These are phyloP conservation scores for Aspergillus sp. DNA, from an alignment of 2,329 filamentous ascomycete species.

Conservation along the genomic window DNA sequence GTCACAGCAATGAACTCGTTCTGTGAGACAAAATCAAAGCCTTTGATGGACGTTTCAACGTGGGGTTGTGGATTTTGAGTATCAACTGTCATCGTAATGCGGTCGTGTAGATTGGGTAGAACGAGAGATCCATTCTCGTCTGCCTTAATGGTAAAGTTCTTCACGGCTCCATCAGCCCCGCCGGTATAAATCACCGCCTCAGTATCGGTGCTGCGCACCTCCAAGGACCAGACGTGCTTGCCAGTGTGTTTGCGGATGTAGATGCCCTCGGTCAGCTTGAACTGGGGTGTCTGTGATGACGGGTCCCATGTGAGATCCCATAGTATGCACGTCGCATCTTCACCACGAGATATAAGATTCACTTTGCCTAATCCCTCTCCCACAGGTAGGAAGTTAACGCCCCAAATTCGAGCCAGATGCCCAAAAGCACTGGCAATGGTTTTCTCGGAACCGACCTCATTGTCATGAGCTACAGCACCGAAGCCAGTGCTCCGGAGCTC, in stretches of 20 bases:
- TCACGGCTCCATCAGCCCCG: conserved; percentile 75
- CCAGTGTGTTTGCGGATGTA: conserved; percentile 71
- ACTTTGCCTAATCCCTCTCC: conserved; percentile 34
- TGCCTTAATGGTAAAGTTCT: conserved; percentile 31
- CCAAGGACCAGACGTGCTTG: conserved; percentile 87
- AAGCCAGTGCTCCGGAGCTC: conserved; percentile 64
- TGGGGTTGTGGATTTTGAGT: conserved; percentile 14
- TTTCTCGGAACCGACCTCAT: conserved; percentile 43
- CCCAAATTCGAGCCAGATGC: conserved; percentile 88
- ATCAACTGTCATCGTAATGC: conserved; percentile 12
- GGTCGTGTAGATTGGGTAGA: conserved; percentile 19
- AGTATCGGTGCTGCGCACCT: conserved; percentile 35
- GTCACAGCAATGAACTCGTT: conserved; percentile 37
- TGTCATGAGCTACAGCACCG: conserved; percentile 44
- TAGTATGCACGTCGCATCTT: conserved; percentile 74
- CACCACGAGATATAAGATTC: conserved; percentile 74
- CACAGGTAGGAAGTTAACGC: conserved; percentile 64
- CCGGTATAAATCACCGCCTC: conserved; percentile 65
- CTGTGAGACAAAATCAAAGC: conserved; percentile 38
- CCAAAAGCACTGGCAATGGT: conserved; percentile 76
- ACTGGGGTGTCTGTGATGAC: conserved; percentile 18
- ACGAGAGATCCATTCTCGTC: conserved; percentile 13
- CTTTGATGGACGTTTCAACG: conserved; percentile 24
- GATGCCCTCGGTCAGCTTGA: conserved; percentile 45
- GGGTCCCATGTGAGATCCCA: conserved; percentile 62